phyloP scores from a whole-genome alignment of 768 basidiomycete species.

The Tremella yokohamensis region DNA sequence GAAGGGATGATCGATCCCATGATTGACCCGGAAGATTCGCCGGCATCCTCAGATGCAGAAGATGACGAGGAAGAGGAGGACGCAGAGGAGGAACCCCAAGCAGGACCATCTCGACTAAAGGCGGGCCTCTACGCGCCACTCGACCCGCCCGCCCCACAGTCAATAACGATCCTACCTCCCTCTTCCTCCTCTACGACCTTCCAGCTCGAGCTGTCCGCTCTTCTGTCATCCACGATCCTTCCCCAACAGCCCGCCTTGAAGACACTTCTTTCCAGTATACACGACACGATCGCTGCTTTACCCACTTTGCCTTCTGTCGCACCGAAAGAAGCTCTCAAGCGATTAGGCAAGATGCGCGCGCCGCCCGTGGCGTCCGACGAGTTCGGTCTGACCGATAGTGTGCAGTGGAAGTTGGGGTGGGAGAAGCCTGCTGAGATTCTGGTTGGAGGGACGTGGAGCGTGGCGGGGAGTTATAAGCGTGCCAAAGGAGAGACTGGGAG shows the following conservation, averaged over 20 bases:
- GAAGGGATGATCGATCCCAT: constrained; percentile 20
- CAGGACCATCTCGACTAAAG: constrained; percentile 23
- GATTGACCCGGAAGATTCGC: constrained; percentile 22
- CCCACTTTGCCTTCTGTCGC: constrained; percentile 61
- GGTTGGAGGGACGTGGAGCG: constrained; percentile 82
- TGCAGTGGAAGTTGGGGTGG: constrained; percentile 84
- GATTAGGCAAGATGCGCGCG: constrained; percentile 56
- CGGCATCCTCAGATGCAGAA: neutral
- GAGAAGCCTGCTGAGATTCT: constrained; percentile 71
- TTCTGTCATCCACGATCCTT: constrained; percentile 43
- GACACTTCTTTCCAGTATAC: constrained; percentile 69
- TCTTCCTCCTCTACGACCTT: constrained; percentile 59
- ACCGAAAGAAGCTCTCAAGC: constrained; percentile 61
- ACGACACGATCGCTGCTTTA: constrained; percentile 63
- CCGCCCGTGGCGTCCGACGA: constrained; percentile 60
- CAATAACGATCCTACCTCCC: neutral
- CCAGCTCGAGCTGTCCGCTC: constrained; percentile 68
- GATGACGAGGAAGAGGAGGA: neutral
- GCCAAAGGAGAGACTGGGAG: constrained; percentile 63
- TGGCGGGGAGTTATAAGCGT: constrained; percentile 68
- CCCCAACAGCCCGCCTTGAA: constrained; percentile 37
- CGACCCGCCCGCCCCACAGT: neutral
- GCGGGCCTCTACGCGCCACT: constrained; percentile 19
- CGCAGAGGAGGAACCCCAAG: constrained; percentile 20
- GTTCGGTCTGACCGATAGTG: constrained; percentile 35